Evolutionary conservation across 768 basidiomycete genomes (phyloP), one percentile per base, ranked within the genome.

Genomic region (Trametes coccinea): DNA sequence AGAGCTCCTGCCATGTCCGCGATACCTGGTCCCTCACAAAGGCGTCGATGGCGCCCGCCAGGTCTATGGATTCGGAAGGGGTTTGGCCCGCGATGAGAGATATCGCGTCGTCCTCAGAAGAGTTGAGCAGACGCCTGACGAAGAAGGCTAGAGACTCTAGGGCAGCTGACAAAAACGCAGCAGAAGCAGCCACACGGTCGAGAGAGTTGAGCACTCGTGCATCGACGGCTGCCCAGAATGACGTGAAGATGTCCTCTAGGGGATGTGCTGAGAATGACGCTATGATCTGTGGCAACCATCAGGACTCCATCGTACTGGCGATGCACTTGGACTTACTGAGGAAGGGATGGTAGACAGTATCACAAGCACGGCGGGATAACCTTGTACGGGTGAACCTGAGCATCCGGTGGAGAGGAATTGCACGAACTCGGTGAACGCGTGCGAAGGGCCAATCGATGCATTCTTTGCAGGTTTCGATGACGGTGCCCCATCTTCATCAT

Each of bases 181-280:
- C 80, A 4, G 82, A 82, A 10, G 81, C 77, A 7, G 76, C 76
- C 1, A 77, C 69, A 5, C 84, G 79, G 51, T 86, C 79, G 9
- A 88, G 78, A 0, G 85, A 78, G 39, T 79, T 83, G 4, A 91
- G 78, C 0, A 88, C 85, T 27, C 84, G 82, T 5, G 84, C 83
- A 53, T 90, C 86, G 1, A 92, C 72, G 0, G 92, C 93, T 14
- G 86, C 82, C 93, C 95, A 97, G 67, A 98, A 86, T 0, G 92
- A 84, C 0, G 78, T 74, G 70, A 93, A 90, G 45, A 96, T 75
- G 31, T 80, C 78, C 2, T 76, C 65, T 2, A 88, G 53, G 71
- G 77, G 72, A 22, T 70, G 31, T 1, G 64, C 22, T n/a, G 66
- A 54, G 13, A 62, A 60, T 0, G 66, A 51, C 0, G 66, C 60